Base-by-base conservation (phyloP, 2,329 filamentous ascomycete species). In the Aspergillus sp. region DNA sequence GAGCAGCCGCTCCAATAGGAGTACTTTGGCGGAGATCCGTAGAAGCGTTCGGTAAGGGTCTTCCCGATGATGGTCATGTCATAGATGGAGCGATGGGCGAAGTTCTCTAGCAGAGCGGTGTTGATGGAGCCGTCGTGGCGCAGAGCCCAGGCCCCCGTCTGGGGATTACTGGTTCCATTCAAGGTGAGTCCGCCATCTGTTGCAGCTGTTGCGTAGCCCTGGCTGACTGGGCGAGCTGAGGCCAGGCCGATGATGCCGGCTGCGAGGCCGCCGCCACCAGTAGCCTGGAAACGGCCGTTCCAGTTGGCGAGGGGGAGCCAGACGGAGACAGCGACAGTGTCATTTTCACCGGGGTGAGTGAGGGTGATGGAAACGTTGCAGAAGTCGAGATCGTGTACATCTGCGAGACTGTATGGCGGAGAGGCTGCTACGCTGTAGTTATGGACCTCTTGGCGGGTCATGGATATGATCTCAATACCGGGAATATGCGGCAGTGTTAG, bases 1-100 rank as follows among this genome's bases (percentile, higher is more conserved):
- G 66, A 68, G 38, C 65, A 68, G 5, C 66, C 66, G 21, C 5
- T 50, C 27, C 32, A 63, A 30, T 63, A 63, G 3, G 58, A 61
- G 25, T 56, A 54, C 0, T 27, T 11, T 1, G 60, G 25, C 1
- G 17, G 15, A 1, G 10, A 7, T 10, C 57, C 51, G 50, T 64
- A 64, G 51, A 53, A 62, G n/a, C 23, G 32, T n/a, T 32, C 13
- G 8, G 51, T 47, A 15, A 64, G 8, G n/a, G 19, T 47, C 23
- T 61, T 63, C 11, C 50, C 54, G 10, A 61, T 41, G 7, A 54
- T 11, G 0, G 61, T 54, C 13, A 50, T 32, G 8, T 63, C 61
- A 23, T 61, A 49, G 8, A 58, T 41, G 15, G 61, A 51, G 15
- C 47, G 19, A 19, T 52, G 57, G 2, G 42, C 61, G 7, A 52